A percentile compares a stretch with the other conserved stretches of the same genome.
phyloP scores from a whole-genome alignment of 2,329 filamentous ascomycete species.

The Penicillium sp. region DNA sequence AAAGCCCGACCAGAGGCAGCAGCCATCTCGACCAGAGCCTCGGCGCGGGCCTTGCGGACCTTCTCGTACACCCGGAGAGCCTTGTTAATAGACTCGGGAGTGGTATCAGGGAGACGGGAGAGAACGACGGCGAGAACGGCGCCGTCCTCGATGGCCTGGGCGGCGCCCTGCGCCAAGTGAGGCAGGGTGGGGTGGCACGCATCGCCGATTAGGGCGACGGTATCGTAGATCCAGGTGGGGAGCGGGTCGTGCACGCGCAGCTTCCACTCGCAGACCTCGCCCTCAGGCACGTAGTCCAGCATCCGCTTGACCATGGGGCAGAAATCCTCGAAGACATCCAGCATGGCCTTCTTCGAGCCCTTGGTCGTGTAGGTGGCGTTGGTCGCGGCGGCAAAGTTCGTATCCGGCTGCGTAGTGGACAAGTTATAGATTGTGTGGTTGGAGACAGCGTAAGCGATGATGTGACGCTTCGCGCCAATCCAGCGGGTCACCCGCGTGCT shows the following conservation, averaged over 20 bases:
- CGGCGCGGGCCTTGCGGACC: slow-evolving; percentile 58
- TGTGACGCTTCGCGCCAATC: slow-evolving; percentile 67
- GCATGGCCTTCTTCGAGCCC: slow-evolving; percentile 62
- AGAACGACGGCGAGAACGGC: slow-evolving; percentile 59
- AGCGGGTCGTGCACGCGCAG: slow-evolving; percentile 64
- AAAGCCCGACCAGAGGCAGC: slow-evolving; percentile 56
- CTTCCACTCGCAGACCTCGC: slow-evolving; percentile 69
- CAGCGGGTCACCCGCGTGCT: slow-evolving; percentile 61
- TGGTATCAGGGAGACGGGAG: slow-evolving; percentile 49
- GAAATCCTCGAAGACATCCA: slow-evolving; percentile 62
- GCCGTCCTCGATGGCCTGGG: slow-evolving; percentile 66
- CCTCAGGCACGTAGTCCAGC: slow-evolving; percentile 63
- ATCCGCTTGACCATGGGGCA: slow-evolving; percentile 63
- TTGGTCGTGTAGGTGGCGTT: slow-evolving; percentile 65
- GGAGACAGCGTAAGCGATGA: slow-evolving; percentile 68
- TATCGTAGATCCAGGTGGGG: slow-evolving; percentile 61
- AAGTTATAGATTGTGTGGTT: slow-evolving; percentile 68
- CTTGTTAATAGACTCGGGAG: slow-evolving; percentile 52
- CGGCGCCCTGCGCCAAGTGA: slow-evolving; percentile 65
- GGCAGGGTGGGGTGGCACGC: slow-evolving; percentile 66
- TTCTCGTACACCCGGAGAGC: slow-evolving; percentile 60
- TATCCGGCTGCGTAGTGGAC: slow-evolving; percentile 63
- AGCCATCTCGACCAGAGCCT: slow-evolving; percentile 59
- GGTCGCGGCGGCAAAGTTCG: slow-evolving; percentile 60
- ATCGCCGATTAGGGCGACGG: slow-evolving; percentile 59